These are phyloP conservation scores for Fusarium redolens DNA, from an alignment of 2,329 filamentous ascomycete genomes.

Conservation along the genomic window DNA sequence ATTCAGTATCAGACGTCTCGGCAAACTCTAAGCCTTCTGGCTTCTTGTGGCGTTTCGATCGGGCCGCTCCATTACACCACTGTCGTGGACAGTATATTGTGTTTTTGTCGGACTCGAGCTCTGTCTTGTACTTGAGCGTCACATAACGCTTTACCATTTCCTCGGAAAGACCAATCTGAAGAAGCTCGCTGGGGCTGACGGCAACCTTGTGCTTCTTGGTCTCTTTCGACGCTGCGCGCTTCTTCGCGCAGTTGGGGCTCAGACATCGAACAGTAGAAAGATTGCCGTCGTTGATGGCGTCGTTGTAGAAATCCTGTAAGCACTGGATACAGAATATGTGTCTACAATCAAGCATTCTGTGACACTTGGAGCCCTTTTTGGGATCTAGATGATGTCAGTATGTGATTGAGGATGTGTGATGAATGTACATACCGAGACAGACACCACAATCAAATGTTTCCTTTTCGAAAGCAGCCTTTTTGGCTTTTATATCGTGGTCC, in stretches of 20 bases:
- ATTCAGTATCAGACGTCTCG: constrained; percentile 65
- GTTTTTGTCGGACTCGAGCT: constrained; percentile 89
- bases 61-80: constrained; percentile 92
- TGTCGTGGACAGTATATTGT: constrained; percentile 92
- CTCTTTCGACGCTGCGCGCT: constrained; percentile 55
- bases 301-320: constrained; percentile 89
- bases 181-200: constrained; percentile 84
- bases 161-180: constrained; percentile 78
- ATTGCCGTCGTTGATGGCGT: constrained; percentile 87
- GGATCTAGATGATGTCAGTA: constrained; percentile 67
- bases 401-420: not conserved
- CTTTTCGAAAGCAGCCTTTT: constrained; percentile 79
- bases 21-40: constrained; percentile 72
- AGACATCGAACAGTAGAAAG: constrained; percentile 83
- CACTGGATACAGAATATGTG: constrained; percentile 95
- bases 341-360: constrained; percentile 83
- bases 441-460: constrained; percentile 90
- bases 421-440: constrained; percentile 70
- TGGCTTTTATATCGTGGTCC: constrained; percentile 81
- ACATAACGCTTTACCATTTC: constrained; percentile 87
- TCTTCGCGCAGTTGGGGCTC: constrained; percentile 80
- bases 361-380: constrained; percentile 86
- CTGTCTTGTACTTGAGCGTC: constrained; percentile 89
- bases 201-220: constrained; percentile 71
- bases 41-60: constrained; percentile 78